A percentile compares a stretch with the other conserved stretches of the same genome.
Evolutionary conservation across 2,329 filamentous ascomycete genomes (phyloP).

Genomic region (Penicillium brevicompactum): DNA sequence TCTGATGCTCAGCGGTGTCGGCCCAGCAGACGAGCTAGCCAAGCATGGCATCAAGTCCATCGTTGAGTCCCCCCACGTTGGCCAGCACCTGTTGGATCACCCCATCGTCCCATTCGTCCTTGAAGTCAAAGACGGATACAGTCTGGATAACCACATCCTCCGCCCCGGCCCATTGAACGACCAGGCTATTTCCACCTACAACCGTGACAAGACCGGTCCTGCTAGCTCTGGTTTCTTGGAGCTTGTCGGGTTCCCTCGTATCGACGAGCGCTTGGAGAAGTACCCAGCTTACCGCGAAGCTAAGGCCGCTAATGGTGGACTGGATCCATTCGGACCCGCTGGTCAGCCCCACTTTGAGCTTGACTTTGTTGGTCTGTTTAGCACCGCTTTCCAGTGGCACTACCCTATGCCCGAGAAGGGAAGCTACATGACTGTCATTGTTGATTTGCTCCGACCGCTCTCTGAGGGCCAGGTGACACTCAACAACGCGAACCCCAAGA

Average conservation of each 20-base stretch:
- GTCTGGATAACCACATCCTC: conserved; percentile 41
- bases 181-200: conserved; percentile 37
- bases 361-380: conserved; percentile 64
- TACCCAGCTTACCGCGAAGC: conserved; percentile 52
- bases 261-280: conserved; percentile 55
- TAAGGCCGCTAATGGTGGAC: conserved; percentile 44
- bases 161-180: conserved; percentile 38
- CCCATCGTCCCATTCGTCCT: conserved; percentile 45
- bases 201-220: conserved; percentile 45
- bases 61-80: conserved; percentile 28
- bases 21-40: conserved; percentile 34
- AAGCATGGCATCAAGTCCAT: conserved; percentile 34
- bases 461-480: conserved; percentile 47
- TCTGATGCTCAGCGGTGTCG: conserved; percentile 52
- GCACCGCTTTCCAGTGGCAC: conserved; percentile 55
- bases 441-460: conserved; percentile 53
- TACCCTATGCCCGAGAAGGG: conserved; percentile 48
- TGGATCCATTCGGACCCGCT: conserved; percentile 58
- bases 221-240: conserved; percentile 47
- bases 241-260: conserved; percentile 62
- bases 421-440: conserved; percentile 59
- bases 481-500: conserved; percentile 41
- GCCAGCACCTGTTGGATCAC: conserved; percentile 38
- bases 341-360: conserved; percentile 65
- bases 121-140: conserved; percentile 44